A percentile compares a stretch with the other conserved stretches of the same genome.
phyloP scores from a whole-genome alignment of 768 basidiomycete genomes.

The Auricularia cornea region DNA sequence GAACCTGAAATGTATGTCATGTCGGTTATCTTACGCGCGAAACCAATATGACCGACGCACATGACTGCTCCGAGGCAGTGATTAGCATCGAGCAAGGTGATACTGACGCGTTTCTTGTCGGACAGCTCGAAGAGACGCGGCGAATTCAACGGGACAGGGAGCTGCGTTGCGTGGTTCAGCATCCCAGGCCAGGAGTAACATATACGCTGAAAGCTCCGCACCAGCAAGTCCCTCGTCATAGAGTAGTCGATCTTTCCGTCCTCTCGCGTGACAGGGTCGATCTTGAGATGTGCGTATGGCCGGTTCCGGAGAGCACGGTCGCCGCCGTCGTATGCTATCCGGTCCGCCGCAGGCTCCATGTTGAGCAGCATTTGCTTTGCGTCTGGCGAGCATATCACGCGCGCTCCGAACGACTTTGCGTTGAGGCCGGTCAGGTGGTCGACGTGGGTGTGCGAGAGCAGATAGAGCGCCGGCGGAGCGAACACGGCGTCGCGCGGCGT shows the following conservation, averaged over 20 bases:
- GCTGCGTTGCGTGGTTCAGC: conserved; percentile 28
- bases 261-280: conserved; percentile 38
- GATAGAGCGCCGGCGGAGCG: conserved; percentile 39
- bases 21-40: neutral
- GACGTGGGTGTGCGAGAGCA: conserved; percentile 86
- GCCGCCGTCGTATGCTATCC: conserved; percentile 47
- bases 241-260: conserved; percentile 41
- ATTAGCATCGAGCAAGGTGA: conserved; percentile 85
- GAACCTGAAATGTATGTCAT: conserved; percentile 50
- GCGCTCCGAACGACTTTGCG: conserved; percentile 62
- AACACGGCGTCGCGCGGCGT: conserved; percentile 29
- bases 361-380: conserved; percentile 80
- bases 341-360: conserved; percentile 62
- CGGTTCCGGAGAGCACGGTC: conserved; percentile 41
- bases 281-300: conserved; percentile 62
- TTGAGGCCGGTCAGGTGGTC: conserved; percentile 78
- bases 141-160: conserved; percentile 48
- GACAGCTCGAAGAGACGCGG: conserved; percentile 57
- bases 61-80: conserved; percentile 94
- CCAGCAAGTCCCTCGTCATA: conserved; percentile 62
- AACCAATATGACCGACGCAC: conserved; percentile 33
- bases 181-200: neutral
- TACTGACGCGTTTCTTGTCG: conserved; percentile 47
- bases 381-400: conserved; percentile 70
- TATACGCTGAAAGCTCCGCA: conserved; percentile 25